Evolutionary conservation across 2,329 filamentous ascomycete genomes (phyloP), one percentile per base, ranked within the genome.

Genomic region (Coleophoma cylindrospora): DNA sequence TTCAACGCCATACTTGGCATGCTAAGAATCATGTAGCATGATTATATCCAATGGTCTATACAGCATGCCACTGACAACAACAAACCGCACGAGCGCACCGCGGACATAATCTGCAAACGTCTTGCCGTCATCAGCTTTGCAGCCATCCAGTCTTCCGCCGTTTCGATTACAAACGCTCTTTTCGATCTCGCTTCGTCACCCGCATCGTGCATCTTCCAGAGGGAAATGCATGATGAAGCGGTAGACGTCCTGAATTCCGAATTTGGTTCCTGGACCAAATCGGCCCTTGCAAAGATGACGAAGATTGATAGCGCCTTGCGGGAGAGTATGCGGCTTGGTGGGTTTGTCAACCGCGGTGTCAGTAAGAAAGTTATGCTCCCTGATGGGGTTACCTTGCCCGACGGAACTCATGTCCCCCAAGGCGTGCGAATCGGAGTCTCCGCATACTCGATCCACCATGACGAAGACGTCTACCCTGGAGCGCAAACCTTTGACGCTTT

Each of bases 331-430:
- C 66, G 73, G 2, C 43, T 68, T 3, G 50, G 71, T 21, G 60
- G 66, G 0, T 62, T 65, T 37, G 55, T 56, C 34, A 57, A 52
- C 27, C 55, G 63, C 3, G 56, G 55, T 12, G 45, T 64, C 8
- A 45, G 61, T 34, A 64, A 64, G 37, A 61, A 57, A 44, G 64
- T 66, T 4, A 45, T 64, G 19, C 54, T 49, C 1, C 54, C 61
- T 14, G 50, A 77, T 59, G 79, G 79, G 14, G 74, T 79, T 44
- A 68, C 71, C 50, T 61, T 70, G 6, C 68, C 68, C 0, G 52
- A 62, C 1, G 69, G 69, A 34, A 59, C 61, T 21, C 47, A 57
- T 9, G 54, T 71, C 40, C 65, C 68, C 0, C 43, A 38, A 33
- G 70, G 70, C 19, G 64, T 64, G 11, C 68, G 67, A 50, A 62